Conservation (phyloP, 352 stramenopile genomes). For the Globisporangium heterothallicum region DNA sequence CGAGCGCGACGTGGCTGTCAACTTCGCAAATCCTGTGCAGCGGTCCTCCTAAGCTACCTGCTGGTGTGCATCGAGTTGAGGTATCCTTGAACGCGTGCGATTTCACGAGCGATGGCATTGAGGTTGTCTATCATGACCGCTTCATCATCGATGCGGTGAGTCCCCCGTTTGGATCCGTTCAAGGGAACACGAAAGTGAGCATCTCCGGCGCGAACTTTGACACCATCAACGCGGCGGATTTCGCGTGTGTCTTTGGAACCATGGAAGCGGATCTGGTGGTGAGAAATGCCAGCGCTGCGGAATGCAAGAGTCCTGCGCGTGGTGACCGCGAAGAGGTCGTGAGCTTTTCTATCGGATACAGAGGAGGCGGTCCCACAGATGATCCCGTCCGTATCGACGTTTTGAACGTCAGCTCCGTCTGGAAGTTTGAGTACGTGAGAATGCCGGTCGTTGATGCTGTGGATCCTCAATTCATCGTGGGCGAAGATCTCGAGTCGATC, state of each 20-base stretch:
- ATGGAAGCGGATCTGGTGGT: conserved; percentile 14
- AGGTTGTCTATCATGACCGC: conserved; percentile 35
- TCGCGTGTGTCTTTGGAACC: conserved; percentile 32
- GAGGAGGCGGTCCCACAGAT: neutral
- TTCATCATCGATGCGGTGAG: conserved; percentile 28
- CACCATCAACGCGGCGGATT: conserved; percentile 11
- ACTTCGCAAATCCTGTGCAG: conserved; percentile 25
- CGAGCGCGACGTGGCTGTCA: conserved; percentile 24
- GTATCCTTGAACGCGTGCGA: conserved; percentile 39
- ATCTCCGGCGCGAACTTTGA: conserved; percentile 22
- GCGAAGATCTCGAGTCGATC: conserved; percentile 5
- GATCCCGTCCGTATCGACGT: neutral
- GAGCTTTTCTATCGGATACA: conserved; percentile 15
- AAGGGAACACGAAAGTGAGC: conserved; percentile 33
- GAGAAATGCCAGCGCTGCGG: conserved; percentile 15
- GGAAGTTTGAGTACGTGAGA: neutral
- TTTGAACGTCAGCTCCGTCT: neutral
- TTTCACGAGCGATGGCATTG: conserved; percentile 34
- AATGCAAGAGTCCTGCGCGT: conserved; percentile 20
- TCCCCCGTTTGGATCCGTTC: conserved; percentile 34
- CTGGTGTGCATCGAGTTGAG: conserved; percentile 35
- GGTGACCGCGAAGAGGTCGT: conserved; percentile 3
- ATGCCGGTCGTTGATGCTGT: conserved; percentile 7
- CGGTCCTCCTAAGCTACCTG: conserved; percentile 19
- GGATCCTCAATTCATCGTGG: conserved; percentile 11